Conservation (phyloP, 2,329 filamentous ascomycete genomes). For the Hypocreales sp. region DNA sequence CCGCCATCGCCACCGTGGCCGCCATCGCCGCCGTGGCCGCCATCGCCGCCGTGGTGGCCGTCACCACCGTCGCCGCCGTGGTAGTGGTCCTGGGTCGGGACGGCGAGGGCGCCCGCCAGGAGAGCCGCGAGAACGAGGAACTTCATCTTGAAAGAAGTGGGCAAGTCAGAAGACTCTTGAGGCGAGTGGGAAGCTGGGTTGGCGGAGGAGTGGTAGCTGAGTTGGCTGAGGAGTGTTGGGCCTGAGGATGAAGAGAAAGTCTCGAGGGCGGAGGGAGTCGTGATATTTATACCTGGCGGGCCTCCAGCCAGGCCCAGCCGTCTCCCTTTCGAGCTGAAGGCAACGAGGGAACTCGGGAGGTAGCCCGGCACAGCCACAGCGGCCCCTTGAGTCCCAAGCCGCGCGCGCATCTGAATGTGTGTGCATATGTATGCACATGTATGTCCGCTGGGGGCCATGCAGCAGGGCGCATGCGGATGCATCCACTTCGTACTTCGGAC, state of each 20-base stretch:
- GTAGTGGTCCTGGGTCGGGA: conserved; percentile 1
- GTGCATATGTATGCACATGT: too few species aligned
- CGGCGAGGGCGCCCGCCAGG: conserved; percentile 5
- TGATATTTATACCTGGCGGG: conserved; percentile 1
- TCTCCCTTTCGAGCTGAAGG: too few species aligned
- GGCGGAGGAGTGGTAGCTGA: neutral
- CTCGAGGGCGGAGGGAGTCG: neutral
- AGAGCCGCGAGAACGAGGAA: conserved; percentile 6
- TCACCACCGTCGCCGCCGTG: neutral
- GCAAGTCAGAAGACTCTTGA: neutral
- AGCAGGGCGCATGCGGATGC: too few species aligned
- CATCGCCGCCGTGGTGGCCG: neutral
- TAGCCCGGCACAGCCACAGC: too few species aligned
- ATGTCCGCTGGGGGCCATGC: too few species aligned
- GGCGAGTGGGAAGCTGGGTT: neutral
- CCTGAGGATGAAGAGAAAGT: neutral
- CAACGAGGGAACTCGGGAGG: too few species aligned
- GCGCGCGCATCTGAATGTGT: too few species aligned
- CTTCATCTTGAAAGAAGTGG: conserved; percentile 6
- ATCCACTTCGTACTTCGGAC: too few species aligned
- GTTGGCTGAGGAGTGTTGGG: neutral
- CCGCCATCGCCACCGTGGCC: neutral
- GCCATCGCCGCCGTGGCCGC: neutral
- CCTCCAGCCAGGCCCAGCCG: conserved; percentile 7
- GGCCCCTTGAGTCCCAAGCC: too few species aligned